Conservation (phyloP, 495 filamentous ascomycete species). For the Aspergillus asperescens region DNA sequence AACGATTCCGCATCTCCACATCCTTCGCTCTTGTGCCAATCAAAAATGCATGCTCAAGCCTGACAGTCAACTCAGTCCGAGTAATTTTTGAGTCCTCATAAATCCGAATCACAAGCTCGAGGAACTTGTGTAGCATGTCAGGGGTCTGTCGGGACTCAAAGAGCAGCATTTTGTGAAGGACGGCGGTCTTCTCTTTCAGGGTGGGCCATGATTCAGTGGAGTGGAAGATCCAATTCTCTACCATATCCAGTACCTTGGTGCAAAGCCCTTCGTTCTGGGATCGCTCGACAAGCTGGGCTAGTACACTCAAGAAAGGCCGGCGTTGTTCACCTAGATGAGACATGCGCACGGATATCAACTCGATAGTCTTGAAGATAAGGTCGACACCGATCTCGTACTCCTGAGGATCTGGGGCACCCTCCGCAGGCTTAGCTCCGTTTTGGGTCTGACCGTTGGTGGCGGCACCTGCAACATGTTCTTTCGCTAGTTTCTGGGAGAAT, state of each 20-base stretch:
- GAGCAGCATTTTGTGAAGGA: constrained; percentile 92
- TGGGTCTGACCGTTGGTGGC: constrained; percentile 40
- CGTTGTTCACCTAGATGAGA: constrained; percentile 88
- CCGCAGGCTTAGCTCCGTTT: constrained; percentile 41
- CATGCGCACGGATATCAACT: constrained; percentile 86
- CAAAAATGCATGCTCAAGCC: constrained; percentile 95
- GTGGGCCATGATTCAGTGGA: constrained; percentile 91
- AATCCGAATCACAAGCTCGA: constrained; percentile 92
- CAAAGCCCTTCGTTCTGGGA: constrained; percentile 80
- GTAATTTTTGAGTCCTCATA: constrained; percentile 96
- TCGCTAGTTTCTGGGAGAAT: constrained; percentile 83
- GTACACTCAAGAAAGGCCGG: constrained; percentile 85
- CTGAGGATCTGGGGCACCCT: constrained; percentile 61
- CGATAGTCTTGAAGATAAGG: constrained; percentile 88
- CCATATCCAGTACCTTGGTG: constrained; percentile 85
- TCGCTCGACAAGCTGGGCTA: constrained; percentile 91
- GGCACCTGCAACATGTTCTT: constrained; percentile 83
- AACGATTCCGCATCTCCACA: constrained; percentile 93
- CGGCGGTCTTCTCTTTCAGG: constrained; percentile 95
- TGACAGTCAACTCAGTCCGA: constrained; percentile 88
- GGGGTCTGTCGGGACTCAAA: constrained; percentile 82
- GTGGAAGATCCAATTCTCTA: constrained; percentile 93
- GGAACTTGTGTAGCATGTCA: constrained; percentile 81
- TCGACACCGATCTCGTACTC: constrained; percentile 80
- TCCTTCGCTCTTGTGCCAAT: constrained; percentile 92